Base-by-base conservation (phyloP, 2,329 filamentous ascomycete species). In the Fusarium bactridioides region DNA sequence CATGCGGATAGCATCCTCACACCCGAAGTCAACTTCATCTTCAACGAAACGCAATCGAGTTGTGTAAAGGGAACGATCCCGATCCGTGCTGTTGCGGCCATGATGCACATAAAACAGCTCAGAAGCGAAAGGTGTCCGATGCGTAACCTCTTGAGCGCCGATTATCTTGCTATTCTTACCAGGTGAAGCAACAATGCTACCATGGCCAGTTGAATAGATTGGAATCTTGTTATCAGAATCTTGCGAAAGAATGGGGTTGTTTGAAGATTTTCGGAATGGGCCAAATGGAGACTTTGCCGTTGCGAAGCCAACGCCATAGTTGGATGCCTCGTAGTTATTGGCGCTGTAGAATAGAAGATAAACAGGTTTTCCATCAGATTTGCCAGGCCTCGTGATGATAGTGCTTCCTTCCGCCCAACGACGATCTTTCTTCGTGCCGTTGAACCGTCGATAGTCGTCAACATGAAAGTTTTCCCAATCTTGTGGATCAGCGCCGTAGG, bases 341-440 rank as follows among this genome's bases (percentile, higher is more conserved):
- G 78, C 73, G 51, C 73, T 75, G 31, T 75, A 75, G 1, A 73
- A 75, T 1, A 75, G 41, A 18, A 74, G 55, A 44, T 82, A 82
- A 12, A 79, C 68, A 9, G 78, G 70, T 21, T 78, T 73, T 16
- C 75, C 76, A 10, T 74, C 38, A 8, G 9, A 11, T 11, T 25
- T 64, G 11, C 68, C 76, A 13, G 66, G 37, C 1, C 80, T 70
- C 27, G 55, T 74, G 23, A 82, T 74, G 3, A 78, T 53, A 15
- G 80, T 81, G 69, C 80, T 81, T 1, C 80, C 80, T 66, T 82
- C 80, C 10, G 80, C 79, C 80, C 80, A 82, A 5, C 80, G 79
- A 10, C 80, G 78, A 51, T 82, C 78, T 62, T 82, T 82, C 57
- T 77, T 78, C 5, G 79, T 78, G 23, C 80, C 80, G 29, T 81